Evolutionary conservation across 768 basidiomycete genomes (phyloP), one percentile per base, ranked within the genome.

Genomic region (Panaeolus papilionaceus): DNA sequence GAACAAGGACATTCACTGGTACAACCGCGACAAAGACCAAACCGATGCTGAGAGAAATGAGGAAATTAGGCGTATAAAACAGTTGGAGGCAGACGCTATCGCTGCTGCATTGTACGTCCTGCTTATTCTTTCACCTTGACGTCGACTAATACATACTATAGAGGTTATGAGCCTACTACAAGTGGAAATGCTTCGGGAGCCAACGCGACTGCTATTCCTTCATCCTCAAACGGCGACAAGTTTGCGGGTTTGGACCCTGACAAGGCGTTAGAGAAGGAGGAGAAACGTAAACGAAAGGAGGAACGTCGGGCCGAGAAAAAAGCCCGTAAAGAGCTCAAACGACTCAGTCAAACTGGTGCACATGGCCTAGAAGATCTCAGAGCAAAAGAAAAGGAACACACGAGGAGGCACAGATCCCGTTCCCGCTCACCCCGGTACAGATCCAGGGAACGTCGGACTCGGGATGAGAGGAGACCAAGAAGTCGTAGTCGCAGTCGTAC

Each of bases 1-100:
- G 80, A 95, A 95, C 82, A 95, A 96, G 77, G 96, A 99, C 74
- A 81, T 99, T 16, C 96, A 97, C 73, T 99, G 96, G 96, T 99
- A 97, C 75, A 87, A 82, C 72, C 89, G 96, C 37, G 94, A 95
- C 23, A n/a, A 54, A 39, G 73, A 75, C 1, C 69, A 73, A 14
- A 72, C 71, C 3, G 86, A 87, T 14, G 76, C 76, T 11, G 88
- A 88, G 69, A 82, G 87, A 65, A 72, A 64, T 0, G 94, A 91
- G 68, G 96, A 98, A 80, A 90, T 98, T 38, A 80, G 87, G 66
- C 87, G 85, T 73, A 76, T 98, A 70, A 97, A 98, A 77, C 92
- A 95, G 74, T 85, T 90, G 16, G 96, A 98, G 75, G 93, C 92
- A 26, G 95, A 98, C 66, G 96, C 95, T 0, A 80, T 98, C 63